Base-by-base conservation (phyloP, 768 basidiomycete species). In the Boletellus ananas region DNA sequence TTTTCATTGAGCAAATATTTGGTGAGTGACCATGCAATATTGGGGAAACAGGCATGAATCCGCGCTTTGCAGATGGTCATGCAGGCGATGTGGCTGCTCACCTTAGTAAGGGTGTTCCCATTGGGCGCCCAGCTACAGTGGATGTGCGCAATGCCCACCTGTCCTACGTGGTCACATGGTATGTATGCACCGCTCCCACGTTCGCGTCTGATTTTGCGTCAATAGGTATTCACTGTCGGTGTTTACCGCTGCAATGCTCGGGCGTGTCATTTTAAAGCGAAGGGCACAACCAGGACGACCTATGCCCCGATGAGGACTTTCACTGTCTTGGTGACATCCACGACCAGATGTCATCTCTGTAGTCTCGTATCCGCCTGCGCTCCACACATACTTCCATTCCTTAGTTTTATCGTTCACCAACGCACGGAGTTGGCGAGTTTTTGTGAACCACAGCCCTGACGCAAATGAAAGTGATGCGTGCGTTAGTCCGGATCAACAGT, bases 81-180 rank as follows among this genome's bases (percentile, higher is more conserved):
- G 81, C 83, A 4, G 91, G 88, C 13, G 84, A 93, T 47, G 87
- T 81, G 18, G 66, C 77, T 25, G 66, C 74, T 23, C 73, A 74
- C 49, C 60, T 90, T 16, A 66, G 71, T 6, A 84, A 81, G 51
- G 96, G 94, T 13, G 75, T 87, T 40, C 96, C 96, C 3, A 72
- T 98, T 40, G 96, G 95, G 36, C 82, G 92, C 43, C 68, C 85
- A 20, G 80, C 92, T 4, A 80, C 81, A 2, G 83, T 97, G 21
- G 92, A 97, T 60, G 72, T 99, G 39, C 79, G 96, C 42, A 99
- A 99, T 68, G 82, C 91, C 34, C 96, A 99, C 71, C 76, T 90
- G 7, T 94, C 92, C 11, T 99, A 99, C 70, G 91, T 96, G 4
- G 79, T 88, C 13, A 99, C 94, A 11, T 99, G 96, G 96, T 94